Evolutionary conservation across 179 eudicot genomes (phyloP).

Genomic region (Beta macrorhiza): DNA sequence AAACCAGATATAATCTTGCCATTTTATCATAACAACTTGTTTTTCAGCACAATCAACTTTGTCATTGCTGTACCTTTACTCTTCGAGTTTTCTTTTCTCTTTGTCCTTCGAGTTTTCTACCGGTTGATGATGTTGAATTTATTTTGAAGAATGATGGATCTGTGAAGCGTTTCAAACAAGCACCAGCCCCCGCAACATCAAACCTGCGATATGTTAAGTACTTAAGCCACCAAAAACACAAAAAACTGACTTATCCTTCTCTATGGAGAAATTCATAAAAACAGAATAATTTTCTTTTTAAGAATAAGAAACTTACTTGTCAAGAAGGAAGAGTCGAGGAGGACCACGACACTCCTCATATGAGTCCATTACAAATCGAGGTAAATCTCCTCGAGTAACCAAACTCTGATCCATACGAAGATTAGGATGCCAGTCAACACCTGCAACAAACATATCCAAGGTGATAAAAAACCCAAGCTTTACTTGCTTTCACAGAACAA

Average conservation of each 20-base stretch:
- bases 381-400: conserved; percentile 69
- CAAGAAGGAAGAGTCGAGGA: conserved; percentile 90
- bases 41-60: not conserved
- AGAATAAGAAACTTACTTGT: conserved; percentile 58
- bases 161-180: conserved; percentile 93
- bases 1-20: not conserved
- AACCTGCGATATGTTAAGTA: conserved; percentile 46
- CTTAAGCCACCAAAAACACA: conserved; percentile 5
- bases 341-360: conserved; percentile 98
- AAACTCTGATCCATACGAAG: conserved; percentile 60
- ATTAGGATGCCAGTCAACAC: conserved; percentile 86
- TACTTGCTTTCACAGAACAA: not conserved
- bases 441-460: conserved; percentile 40
- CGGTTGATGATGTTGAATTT: conserved; percentile 45
- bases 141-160: conserved; percentile 89
- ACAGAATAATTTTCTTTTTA: not conserved
- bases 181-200: conserved; percentile 98
- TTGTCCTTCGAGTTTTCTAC: conserved; percentile 57
- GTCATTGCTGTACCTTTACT: conserved; percentile 55
- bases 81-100: conserved; percentile 82
- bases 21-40: not conserved
- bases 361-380: conserved; percentile 96
- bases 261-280: not conserved
- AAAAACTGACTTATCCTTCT: not conserved
- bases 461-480: conserved; percentile 8